Base-by-base conservation (phyloP, 2,329 filamentous ascomycete species). In the Tolypocladium sp. region DNA sequence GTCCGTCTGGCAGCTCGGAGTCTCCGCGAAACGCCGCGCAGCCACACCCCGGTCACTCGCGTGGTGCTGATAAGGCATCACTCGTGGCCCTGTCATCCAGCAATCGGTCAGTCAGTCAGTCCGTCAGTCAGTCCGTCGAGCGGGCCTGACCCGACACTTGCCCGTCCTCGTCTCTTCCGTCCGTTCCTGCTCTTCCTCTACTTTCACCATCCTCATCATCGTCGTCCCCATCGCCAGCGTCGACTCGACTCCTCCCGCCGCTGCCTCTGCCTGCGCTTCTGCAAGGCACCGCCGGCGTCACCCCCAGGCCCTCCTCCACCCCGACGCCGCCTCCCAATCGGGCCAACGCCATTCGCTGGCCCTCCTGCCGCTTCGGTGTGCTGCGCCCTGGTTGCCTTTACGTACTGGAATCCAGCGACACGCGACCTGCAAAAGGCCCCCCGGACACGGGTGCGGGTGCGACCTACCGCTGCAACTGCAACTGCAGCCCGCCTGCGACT, bases 391-490 rank as follows among this genome's bases (percentile, higher is more conserved):
- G 46, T 51, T 33, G 46, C 37, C 37, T 38, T 59, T 57, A 59
- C 58, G 54, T 57, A 57, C 42, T 46, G 41, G 54, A 41, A 33
- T 52, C 54, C 42, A 25, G 42, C 54, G 41, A 56, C 58, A 37
- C 58, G 42, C 58, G 37, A 59, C 44, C 46, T 51, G 46, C 46
- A 51, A 17, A 51, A 20, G 46, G 41, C 30, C 30, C 27, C 27
- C 30, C 7, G 30, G 30, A 33, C 30, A 33, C 30, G 30, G 30
- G 30, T 33, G 41, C 41, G 41, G 40, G 20, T 15, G 20, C 40
- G 40, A 22, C 40, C 37, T n/a, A 25, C 44, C 4, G 13, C 44
- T 49, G 44, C 42, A 44, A 22, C 27, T 51, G 46, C 46, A n/a
- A 13, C 27, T 33, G 46, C 46, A 51, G 17, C 46, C 51, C 22